These are phyloP conservation scores for Ceratobasidium papillatum DNA, from an alignment of 1,284 basidiomycete genomes.

Conservation along the genomic window DNA sequence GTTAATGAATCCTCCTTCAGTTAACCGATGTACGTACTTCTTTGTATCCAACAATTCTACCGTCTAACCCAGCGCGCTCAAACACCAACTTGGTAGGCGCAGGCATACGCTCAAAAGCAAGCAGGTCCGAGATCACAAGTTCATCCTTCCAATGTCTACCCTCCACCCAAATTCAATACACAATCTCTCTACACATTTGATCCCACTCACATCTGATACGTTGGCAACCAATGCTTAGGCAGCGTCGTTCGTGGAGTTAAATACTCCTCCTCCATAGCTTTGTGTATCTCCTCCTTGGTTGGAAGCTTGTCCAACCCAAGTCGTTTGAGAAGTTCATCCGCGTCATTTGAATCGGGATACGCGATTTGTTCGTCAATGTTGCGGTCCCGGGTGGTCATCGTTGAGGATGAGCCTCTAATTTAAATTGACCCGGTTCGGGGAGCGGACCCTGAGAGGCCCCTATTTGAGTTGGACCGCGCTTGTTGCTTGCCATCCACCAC, in stretches of 20 bases:
- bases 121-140: conserved; percentile 67
- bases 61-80: conserved; percentile 79
- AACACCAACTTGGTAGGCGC: conserved; percentile 82
- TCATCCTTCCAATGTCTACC: conserved; percentile 74
- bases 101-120: conserved; percentile 71
- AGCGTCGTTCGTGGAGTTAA: conserved; percentile 70
- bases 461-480: conserved; percentile 13
- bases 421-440: conserved; percentile 24
- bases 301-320: conserved; percentile 67
- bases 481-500: conserved; percentile 28
- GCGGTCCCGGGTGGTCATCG: conserved; percentile 25
- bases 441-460: conserved; percentile 35
- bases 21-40: conserved; percentile 62
- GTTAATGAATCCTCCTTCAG: conserved; percentile 57
- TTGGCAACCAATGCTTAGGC: conserved; percentile 74
- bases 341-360: conserved; percentile 56
- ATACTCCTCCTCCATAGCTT: conserved; percentile 71
- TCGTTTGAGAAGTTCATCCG: conserved; percentile 57
- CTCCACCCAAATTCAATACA: not conserved
- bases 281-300: conserved; percentile 65
- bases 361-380: conserved; percentile 60
- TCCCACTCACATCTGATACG: conserved; percentile 73
- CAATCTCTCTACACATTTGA: conserved; percentile 2
- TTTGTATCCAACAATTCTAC: conserved; percentile 79
- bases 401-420: conserved; percentile 14